Conservation (phyloP, 768 basidiomycete species). For the Steccherinum ochraceum region DNA sequence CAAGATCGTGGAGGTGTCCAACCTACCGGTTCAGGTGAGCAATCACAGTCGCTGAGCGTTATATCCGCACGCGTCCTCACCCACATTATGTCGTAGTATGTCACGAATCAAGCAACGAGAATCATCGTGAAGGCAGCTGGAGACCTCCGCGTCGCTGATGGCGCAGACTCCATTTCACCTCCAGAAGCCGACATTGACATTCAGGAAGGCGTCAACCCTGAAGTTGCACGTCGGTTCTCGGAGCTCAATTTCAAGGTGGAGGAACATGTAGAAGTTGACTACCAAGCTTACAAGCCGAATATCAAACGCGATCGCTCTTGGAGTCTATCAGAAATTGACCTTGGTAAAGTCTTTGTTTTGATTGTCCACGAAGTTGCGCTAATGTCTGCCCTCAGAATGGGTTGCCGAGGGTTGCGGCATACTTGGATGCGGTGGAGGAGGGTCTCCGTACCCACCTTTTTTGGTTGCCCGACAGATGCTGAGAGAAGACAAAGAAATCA, state of each 20-base stretch:
- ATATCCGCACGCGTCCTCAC: not conserved
- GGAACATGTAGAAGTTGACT: conserved; percentile 6
- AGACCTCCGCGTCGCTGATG: conserved; percentile 28
- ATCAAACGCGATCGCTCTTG: conserved; percentile 13
- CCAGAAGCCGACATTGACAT: not conserved
- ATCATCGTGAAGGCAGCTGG: conserved; percentile 61
- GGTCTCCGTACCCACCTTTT: conserved; percentile 47
- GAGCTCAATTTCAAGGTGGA: not conserved
- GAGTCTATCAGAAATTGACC: conserved; percentile 22
- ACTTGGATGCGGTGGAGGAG: conserved; percentile 60
- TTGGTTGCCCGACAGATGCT: conserved; percentile 47
- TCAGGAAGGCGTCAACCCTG: conserved; percentile 1
- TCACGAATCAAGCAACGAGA: conserved; percentile 43
- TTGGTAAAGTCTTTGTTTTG: conserved; percentile 19
- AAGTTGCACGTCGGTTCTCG: conserved; percentile 1
- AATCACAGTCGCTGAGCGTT: not conserved
- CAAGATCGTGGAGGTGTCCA: conserved; percentile 50
- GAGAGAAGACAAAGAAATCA: conserved; percentile 32
- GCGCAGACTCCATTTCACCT: not conserved
- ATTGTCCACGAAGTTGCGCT: conserved; percentile 33
- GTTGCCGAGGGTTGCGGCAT: conserved; percentile 59
- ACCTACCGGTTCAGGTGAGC: conserved; percentile 43
- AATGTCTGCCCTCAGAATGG: conserved; percentile 41
- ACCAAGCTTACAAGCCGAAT: conserved; percentile 17
- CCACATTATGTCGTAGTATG: conserved; percentile 28